Base-by-base conservation (phyloP, 495 filamentous ascomycete genomes). In the Darksidea phi region DNA sequence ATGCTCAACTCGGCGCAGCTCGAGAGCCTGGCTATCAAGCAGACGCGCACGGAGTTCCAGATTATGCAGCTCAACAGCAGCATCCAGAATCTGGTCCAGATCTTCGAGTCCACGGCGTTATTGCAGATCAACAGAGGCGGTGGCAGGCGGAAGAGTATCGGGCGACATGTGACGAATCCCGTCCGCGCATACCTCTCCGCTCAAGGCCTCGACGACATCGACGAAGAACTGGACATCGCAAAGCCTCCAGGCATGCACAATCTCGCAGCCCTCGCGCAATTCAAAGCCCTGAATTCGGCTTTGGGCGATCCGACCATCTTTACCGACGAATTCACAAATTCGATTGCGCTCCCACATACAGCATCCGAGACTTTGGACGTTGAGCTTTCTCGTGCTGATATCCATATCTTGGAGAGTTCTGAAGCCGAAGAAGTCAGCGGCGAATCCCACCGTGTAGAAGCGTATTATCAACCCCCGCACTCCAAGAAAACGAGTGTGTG, bases 31-130 rank as follows among this genome's bases (percentile, higher is more conserved):
- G 57, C 58, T n/a, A 57, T 52, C 20, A 66, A 70, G 54, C 67
- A 67, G 41, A 63, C 61, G 4, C 48, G 61, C 18, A 67, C 64
- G 15, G 62, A 71, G 49, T 67, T 67, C 32, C 69, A 71, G 61
- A 71, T 71, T 52, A 64, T 71, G 56, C 69, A 69, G 60, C 54
- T 71, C 15, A 66, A 71, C 60, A 53, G 50, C 41, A 69, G 57
- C 49, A 62, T 71, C 34, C 54, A 69, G 43, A 59, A 71, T 28
- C 60, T 71, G 6, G 61, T 71, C 2, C 63, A 71, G 51, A 54
- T 71, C 32, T 58, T 71, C 58, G 52, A 69, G 23, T 64, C 69
- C 20, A 28, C 63, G 1, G 61, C 56, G 6, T 12, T 68, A 7
- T 58, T 42, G 1, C 36, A 38, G 25, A 55, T 55, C 58, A 20